Base-by-base conservation (phyloP, 768 basidiomycete species). In the Amanita muscaria region DNA sequence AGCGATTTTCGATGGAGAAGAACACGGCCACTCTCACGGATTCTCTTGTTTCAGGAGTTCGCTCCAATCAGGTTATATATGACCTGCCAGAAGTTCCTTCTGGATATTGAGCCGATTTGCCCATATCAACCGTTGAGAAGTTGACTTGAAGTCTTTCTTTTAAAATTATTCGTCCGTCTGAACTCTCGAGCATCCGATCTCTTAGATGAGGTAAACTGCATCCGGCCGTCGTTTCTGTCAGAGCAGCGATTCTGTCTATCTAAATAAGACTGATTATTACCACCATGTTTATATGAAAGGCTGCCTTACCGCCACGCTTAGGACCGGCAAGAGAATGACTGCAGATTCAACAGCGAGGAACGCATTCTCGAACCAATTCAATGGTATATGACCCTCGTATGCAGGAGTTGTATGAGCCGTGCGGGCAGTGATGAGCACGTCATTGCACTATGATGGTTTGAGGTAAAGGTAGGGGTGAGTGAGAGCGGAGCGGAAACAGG, bases 141-240 rank as follows among this genome's bases (percentile, higher is more conserved):
- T 79, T 90, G 40, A 99, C 73, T 32, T 83, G 70, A 3, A 94
- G 96, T 40, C 90, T 68, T 37, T 92, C 80, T 56, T 79, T 83
- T 45, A 98, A 70, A 35, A 99, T 83, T 49, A 71, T 70, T 16
- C 93, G 74, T 4, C 94, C 94, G 64, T 96, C 91, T 2, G 77
- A 61, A 55, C 82, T 81, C 25, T 72, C 70, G 2, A 87, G 73
- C 86, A 97, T 89, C 27, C 59, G 59, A 51, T 88, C 83, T 24
- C 88, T 79, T 37, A 96, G 65, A 38, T 73, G 69, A 5, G 87
- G 81, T 33, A 98, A 70, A 43, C 80, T 79, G 0, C 78, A 71
- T 2, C 87, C 83, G 5, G 91, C 87, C 1, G 94, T 92, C 1
- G 90, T 90, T 64, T 97, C 96, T 19, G 89, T 90, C 8, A 96